phyloP scores from a whole-genome alignment of 2,329 filamentous ascomycete genomes.

The Blumeriella jaapii region DNA sequence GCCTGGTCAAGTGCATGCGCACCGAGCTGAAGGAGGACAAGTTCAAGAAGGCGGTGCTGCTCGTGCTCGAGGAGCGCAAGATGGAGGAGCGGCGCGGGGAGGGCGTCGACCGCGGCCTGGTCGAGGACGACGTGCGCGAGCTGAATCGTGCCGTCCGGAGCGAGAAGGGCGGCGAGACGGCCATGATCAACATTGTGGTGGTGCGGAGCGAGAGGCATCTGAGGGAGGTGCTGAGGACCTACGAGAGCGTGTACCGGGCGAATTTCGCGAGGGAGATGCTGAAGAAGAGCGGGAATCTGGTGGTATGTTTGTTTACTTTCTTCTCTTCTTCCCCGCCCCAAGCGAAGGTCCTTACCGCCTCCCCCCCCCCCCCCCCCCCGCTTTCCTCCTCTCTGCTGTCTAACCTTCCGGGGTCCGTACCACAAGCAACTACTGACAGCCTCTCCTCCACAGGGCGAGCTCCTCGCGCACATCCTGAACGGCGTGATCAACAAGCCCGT shows the following conservation, averaged over 20 bases:
- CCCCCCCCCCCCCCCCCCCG: constrained; percentile 1
- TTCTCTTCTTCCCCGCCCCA: too few relatives aligned
- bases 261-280: constrained; percentile 87
- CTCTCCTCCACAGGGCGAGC: constrained; percentile 59
- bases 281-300: constrained; percentile 79
- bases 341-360: too few relatives aligned
- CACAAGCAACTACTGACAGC: background rate
- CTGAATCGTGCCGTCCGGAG: constrained; percentile 57
- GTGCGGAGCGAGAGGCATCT: constrained; percentile 72
- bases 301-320: constrained; percentile 61
- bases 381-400: constrained; percentile 4
- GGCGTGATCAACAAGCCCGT: constrained; percentile 93
- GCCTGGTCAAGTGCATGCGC: constrained; percentile 73
- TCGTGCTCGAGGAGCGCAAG: constrained; percentile 69
- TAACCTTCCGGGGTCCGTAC: too few relatives aligned
- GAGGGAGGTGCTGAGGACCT: constrained; percentile 64
- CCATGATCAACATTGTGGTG: constrained; percentile 79
- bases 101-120: constrained; percentile 32
- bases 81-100: constrained; percentile 55
- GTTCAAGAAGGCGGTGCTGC: constrained; percentile 78
- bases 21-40: constrained; percentile 92
- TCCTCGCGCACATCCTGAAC: constrained; percentile 89
- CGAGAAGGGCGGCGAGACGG: constrained; percentile 72
- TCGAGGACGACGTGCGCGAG: constrained; percentile 61
- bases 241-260: constrained; percentile 58